phyloP scores from a whole-genome alignment of 441 rosid species.

The Euphorbia corollata region DNA sequence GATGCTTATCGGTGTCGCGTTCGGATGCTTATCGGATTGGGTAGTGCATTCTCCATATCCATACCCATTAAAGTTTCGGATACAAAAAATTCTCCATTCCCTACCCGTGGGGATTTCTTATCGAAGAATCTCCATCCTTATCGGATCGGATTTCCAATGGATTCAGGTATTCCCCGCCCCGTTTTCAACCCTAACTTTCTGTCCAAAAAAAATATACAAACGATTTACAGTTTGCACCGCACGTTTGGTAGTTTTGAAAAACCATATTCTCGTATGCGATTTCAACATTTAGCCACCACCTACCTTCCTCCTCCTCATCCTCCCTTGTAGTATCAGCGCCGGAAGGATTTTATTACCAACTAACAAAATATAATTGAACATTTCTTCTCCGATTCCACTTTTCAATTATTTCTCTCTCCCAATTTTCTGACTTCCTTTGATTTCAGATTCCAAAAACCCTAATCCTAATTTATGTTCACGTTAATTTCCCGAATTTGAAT shows the following conservation, averaged over 20 bases:
- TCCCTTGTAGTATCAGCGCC: background rate
- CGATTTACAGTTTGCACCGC: background rate
- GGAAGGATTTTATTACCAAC: background rate
- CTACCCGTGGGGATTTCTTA: too few relatives aligned
- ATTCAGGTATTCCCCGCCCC: too few relatives aligned
- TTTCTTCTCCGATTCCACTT: background rate
- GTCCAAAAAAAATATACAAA: too few relatives aligned
- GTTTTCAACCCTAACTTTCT: too few relatives aligned
- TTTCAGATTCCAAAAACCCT: background rate
- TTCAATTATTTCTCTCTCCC: background rate
- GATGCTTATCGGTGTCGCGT: too few relatives aligned
- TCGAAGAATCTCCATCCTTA: too few relatives aligned
- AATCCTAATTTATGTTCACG: background rate
- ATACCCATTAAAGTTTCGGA: too few relatives aligned
- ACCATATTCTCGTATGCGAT: background rate
- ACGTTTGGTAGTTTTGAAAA: background rate
- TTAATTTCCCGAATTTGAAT: background rate
- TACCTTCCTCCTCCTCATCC: background rate
- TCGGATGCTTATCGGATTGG: too few relatives aligned
- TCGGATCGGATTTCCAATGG: too few relatives aligned
- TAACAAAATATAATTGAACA: background rate
- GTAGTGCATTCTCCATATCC: too few relatives aligned
- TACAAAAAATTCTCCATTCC: too few relatives aligned
- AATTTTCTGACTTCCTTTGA: background rate
- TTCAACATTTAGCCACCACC: background rate